Conservation (phyloP, 805 yeast species). For the Starmerella bombicola region DNA sequence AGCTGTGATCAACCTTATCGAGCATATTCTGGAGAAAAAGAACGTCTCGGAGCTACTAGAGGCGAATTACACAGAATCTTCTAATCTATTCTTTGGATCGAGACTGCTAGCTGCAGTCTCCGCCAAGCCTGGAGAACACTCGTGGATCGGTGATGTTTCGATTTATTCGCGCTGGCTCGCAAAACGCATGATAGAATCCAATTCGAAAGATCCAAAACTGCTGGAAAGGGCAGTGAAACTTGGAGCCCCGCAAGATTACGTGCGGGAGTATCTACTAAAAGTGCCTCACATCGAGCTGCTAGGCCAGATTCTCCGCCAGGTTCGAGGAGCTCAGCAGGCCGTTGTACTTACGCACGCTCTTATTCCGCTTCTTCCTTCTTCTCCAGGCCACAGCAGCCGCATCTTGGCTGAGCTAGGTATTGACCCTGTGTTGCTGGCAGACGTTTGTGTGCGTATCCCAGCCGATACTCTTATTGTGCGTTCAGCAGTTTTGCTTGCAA, state of each 20-base stretch:
- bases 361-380: conserved; percentile 3
- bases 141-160: conserved; percentile 18
- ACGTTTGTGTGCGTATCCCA: conserved; percentile 2
- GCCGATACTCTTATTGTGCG: conserved; percentile 13
- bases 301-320: not conserved
- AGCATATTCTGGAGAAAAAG: not conserved
- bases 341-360: conserved; percentile 14
- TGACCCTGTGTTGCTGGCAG: conserved; percentile 7
- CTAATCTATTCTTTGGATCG: conserved; percentile 15
- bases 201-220: conserved; percentile 8
- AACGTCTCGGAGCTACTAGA: not conserved
- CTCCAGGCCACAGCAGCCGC: conserved; percentile 12
- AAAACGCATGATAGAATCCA: conserved; percentile 8
- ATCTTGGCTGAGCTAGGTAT: conserved; percentile 14
- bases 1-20: conserved; percentile 3
- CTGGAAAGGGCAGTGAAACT: conserved; percentile 21
- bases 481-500: conserved; percentile 19
- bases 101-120: conserved; percentile 9
- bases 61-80: not conserved
- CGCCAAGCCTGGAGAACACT: not conserved
- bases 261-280: conserved; percentile 8
- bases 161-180: conserved; percentile 22
- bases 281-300: conserved; percentile 3
- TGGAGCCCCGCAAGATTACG: conserved; percentile 20
- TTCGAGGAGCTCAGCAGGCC: conserved; percentile 17